Evolutionary conservation across 2,329 filamentous ascomycete genomes (phyloP).

Genomic region (Colletotrichum sp.): DNA sequence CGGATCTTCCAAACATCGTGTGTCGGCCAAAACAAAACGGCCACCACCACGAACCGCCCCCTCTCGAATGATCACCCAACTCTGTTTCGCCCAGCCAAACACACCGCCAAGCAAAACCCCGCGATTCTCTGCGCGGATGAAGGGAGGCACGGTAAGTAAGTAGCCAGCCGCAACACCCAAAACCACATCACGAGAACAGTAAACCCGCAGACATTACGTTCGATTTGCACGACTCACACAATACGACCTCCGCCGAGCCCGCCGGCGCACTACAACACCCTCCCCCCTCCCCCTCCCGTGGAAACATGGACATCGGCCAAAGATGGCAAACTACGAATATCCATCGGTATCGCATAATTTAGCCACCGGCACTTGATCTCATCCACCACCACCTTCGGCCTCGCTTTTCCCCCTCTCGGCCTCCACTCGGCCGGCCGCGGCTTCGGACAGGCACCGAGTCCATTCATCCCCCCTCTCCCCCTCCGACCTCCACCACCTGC

Average conservation of each 20-base stretch:
- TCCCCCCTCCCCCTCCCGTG: not conserved
- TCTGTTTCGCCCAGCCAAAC: slow-evolving; percentile 11
- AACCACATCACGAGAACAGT: not conserved
- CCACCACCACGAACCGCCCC: not conserved
- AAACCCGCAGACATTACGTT: not conserved
- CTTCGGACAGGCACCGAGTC: not conserved
- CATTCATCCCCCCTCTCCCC: not conserved
- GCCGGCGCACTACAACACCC: not conserved
- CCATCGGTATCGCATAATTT: not conserved
- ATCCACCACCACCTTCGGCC: not conserved
- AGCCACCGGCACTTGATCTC: not conserved
- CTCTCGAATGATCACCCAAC: not conserved
- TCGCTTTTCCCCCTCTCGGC: not conserved
- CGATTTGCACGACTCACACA: not conserved
- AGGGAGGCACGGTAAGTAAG: not conserved
- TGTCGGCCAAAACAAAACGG: not conserved
- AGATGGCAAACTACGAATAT: not conserved
- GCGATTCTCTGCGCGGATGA: not conserved
- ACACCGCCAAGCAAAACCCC: not conserved
- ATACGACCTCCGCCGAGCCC: not conserved
- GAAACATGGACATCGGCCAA: not conserved
- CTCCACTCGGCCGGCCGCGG: not conserved
- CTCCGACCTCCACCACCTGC: not conserved
- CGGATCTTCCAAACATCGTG: not conserved
- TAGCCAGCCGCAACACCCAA: not conserved